Base-by-base conservation (phyloP, 1,284 basidiomycete genomes). In the Trametes polyzona region DNA sequence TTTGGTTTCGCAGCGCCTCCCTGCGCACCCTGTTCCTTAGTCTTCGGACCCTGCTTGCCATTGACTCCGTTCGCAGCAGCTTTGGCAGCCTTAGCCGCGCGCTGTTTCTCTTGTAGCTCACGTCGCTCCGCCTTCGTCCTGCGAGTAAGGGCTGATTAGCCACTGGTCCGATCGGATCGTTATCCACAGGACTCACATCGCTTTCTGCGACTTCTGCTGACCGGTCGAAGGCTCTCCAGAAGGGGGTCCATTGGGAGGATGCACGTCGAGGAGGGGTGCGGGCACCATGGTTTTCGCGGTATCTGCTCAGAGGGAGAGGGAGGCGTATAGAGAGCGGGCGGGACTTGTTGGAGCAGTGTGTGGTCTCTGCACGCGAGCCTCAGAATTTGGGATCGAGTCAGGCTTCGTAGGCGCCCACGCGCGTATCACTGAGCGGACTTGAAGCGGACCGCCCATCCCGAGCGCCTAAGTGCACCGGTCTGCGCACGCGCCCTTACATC, bases 71-170 rank as follows among this genome's bases (percentile, higher is more conserved):
- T 59, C 3, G 61, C 65, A 33, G 62, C 53, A 41, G 67, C 59
- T 52, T 73, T 74, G 14, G 72, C 70, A 4, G 76, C 80, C 70
- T 93, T 93, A 19, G 87, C 88, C 16, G 90, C 91, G 49, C 91
- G 81, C 67, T 93, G 90, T 63, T 78, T 79, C 71, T 93, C 91
- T 71, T 93, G 90, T 14, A 90, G 76, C 66, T 90, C 90, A 66
- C 90, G 78, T 36, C 91, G 79, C 70, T 93, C 91, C 2, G 89
- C 88, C 72, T 90, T 93, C 37, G 89, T 85, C 84, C 62, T 63
- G 40, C 21, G 9, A n/a, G n/a, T 16, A 27, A 19, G 86, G 84
- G 40, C 59, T 40, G 30, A 30, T 32, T 26, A 39, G 24, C 24
- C 50, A 50, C 52, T 21, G 2, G 29, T 24, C 30, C 33, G 29